Conservation (phyloP, 2,329 filamentous ascomycete genomes). For the Penicillium sp. region DNA sequence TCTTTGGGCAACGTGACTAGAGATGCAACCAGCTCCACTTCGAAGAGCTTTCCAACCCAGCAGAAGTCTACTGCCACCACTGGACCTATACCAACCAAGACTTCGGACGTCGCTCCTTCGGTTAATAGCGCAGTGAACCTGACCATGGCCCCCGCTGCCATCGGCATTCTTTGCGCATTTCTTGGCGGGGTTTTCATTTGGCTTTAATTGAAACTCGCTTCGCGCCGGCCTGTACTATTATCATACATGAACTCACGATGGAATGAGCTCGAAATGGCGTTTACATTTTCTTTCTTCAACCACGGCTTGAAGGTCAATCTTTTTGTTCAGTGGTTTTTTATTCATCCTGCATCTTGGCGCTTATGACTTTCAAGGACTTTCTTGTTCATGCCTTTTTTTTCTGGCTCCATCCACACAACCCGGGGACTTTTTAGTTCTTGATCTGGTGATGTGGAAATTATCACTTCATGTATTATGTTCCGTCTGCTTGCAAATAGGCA, state of each 20-base stretch:
- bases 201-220: slow-evolving; percentile 13
- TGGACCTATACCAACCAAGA: slow-evolving; percentile 1
- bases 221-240: slow-evolving; percentile 21
- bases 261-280: slow-evolving; percentile 18
- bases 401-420: neutral
- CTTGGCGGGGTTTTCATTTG: slow-evolving; percentile 19
- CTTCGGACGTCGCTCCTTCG: slow-evolving; percentile 18
- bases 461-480: neutral
- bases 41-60: neutral
- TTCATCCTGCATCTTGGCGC: slow-evolving; percentile 14
- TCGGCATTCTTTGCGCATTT: slow-evolving; percentile 24
- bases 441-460: no score
- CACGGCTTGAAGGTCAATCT: slow-evolving; percentile 1
- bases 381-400: neutral
- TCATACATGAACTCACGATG: slow-evolving; percentile 16
- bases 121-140: slow-evolving; percentile 17
- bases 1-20: slow-evolving; percentile 7
- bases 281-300: slow-evolving; percentile 9
- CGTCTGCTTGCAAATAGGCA: neutral
- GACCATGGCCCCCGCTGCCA: slow-evolving; percentile 8
- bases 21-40: slow-evolving; percentile 6
- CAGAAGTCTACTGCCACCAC: neutral
- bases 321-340: slow-evolving; percentile 9
- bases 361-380: neutral
- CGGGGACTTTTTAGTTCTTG: no score